phyloP scores from a whole-genome alignment of 768 basidiomycete genomes.

The Dictyophora rubrovolvata region DNA sequence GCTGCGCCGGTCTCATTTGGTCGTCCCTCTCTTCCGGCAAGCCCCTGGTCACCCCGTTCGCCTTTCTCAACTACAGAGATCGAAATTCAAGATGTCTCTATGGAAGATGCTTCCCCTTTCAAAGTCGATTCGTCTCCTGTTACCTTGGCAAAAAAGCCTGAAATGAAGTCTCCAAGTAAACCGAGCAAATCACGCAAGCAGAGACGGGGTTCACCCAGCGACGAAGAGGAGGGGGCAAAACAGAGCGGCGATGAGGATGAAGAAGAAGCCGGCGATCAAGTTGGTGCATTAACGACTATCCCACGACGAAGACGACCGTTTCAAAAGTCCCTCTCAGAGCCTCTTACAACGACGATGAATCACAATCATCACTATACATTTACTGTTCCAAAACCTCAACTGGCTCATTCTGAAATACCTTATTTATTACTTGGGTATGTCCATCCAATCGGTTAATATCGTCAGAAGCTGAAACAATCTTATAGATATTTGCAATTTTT shows the following conservation, averaged over 20 bases:
- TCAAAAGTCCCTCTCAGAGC: constrained; percentile 15
- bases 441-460: constrained; percentile 11
- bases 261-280: constrained; percentile 26
- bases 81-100: constrained; percentile 62
- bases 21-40: constrained; percentile 31
- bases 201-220: constrained; percentile 9
- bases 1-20: constrained; percentile 40
- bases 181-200: constrained; percentile 3
- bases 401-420: constrained; percentile 54
- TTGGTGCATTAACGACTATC: constrained; percentile 20
- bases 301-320: constrained; percentile 46
- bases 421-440: constrained; percentile 80
- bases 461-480: background rate
- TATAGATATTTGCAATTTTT: constrained; percentile 85
- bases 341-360: constrained; percentile 2
- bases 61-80: constrained; percentile 28
- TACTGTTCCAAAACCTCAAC: constrained; percentile 57
- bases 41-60: constrained; percentile 59
- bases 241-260: constrained; percentile 35
- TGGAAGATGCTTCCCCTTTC: constrained; percentile 19
- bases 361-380: constrained; percentile 61
- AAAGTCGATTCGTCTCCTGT: background rate
- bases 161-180: constrained; percentile 9
- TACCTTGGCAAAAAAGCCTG: background rate
- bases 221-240: constrained; percentile 22